Base-by-base conservation (phyloP, 805 yeast species). In the Yarrowia osloensis region DNA sequence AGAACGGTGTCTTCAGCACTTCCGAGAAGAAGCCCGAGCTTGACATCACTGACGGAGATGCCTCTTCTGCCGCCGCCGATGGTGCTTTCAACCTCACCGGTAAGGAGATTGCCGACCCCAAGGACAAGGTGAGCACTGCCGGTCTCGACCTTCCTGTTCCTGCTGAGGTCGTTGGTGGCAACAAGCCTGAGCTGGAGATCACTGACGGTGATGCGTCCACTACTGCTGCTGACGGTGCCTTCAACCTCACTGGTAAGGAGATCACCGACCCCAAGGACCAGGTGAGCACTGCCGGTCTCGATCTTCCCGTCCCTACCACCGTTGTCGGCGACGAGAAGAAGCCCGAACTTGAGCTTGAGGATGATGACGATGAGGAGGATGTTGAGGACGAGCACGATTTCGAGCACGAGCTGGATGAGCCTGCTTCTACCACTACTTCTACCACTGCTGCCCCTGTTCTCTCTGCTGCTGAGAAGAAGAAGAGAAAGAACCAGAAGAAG, bases 401-500 rank as follows among this genome's bases (percentile, higher is more conserved):
- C 22, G 62, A 50, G 37, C 54, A 33, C 46, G 61, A 54, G 35
- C 62, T 37, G 49, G 47, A 55, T 15, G 59, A 52, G 31, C 24
- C 33, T 15, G 24, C 46, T 37, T 12, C 63, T 28, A n/a, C 63
- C 28, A 24, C 63, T 13, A 26, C 62, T 28, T 13, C 49, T 50
- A 9, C 57, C 28, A 13, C 63, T 55, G n/a, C 44, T 19, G 62
- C 35, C 12, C 49, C 63, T 40, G 63, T 40, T 40, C 63, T 57
- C 21, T 57, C 63, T 28, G 63, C 63, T 29, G 63, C 63, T 8
- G 63, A 57, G 63, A 37, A 39, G 28, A 57, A 57, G 63, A 57
- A 57, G 63, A 37, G 28, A 37, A 57, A 57, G 63, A 57, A 57
- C 26, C 5, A 57, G 28, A n/a, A 39, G 29, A 57, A 57, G 49